A percentile compares a stretch with the other conserved stretches of the same genome.
These are phyloP conservation scores for Pyrenochaeta sp. DNA, from an alignment of 2,329 filamentous ascomycete species.

Conservation along the genomic window DNA sequence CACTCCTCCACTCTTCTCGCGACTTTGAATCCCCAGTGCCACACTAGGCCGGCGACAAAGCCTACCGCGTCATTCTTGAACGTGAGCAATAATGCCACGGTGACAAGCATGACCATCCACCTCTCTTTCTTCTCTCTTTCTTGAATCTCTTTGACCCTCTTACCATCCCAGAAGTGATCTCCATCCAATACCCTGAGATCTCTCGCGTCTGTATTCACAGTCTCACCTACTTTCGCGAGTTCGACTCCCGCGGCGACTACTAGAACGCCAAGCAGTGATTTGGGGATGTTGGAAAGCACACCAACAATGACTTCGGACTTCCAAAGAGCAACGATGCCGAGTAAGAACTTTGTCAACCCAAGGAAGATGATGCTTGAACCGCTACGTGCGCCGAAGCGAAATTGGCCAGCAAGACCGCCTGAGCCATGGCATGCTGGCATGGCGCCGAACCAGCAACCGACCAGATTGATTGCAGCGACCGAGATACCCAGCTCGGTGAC, in stretches of 20 bases:
- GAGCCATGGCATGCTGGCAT: slow-evolving; percentile 97
- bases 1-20: slow-evolving; percentile 35
- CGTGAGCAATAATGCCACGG: slow-evolving; percentile 79
- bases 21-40: slow-evolving; percentile 71
- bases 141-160: slow-evolving; percentile 62
- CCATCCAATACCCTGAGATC: slow-evolving; percentile 58
- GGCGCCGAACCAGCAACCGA: slow-evolving; percentile 88
- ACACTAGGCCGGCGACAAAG: slow-evolving; percentile 82
- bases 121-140: slow-evolving; percentile 76
- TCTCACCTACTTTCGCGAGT: slow-evolving; percentile 83
- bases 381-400: slow-evolving; percentile 88
- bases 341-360: slow-evolving; percentile 75
- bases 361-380: slow-evolving; percentile 84
- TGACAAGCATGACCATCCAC: slow-evolving; percentile 92
- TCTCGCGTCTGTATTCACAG: slow-evolving; percentile 77
- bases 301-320: slow-evolving; percentile 78
- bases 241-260: slow-evolving; percentile 90
- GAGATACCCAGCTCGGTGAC: slow-evolving; percentile 82
- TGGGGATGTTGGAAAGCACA: slow-evolving; percentile 77
- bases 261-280: slow-evolving; percentile 81
- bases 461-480: slow-evolving; percentile 82
- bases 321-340: slow-evolving; percentile 69
- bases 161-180: slow-evolving; percentile 43
- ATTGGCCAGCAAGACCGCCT: slow-evolving; percentile 88
- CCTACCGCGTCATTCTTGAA: slow-evolving; percentile 92